These are phyloP conservation scores for Termitomyces sp. DNA, from an alignment of 768 basidiomycete species.

Conservation along the genomic window DNA sequence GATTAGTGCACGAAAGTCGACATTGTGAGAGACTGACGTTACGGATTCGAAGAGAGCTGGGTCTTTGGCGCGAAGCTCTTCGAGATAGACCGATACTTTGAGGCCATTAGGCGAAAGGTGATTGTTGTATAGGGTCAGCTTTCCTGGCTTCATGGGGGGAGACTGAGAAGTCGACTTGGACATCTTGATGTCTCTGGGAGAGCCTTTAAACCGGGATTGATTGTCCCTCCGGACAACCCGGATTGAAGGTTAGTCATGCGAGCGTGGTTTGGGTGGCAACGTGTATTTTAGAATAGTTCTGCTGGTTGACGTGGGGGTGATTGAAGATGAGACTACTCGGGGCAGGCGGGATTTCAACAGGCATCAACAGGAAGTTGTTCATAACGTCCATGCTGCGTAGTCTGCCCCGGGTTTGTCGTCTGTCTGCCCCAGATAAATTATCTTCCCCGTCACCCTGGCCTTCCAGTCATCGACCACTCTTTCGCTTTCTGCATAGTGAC, in stretches of 20 bases:
- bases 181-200: background rate
- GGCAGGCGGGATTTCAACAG: background rate
- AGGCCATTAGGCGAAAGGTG: constrained; percentile 19
- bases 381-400: constrained; percentile 9
- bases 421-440: constrained; percentile 5
- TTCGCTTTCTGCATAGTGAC: constrained; percentile 8
- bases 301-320: background rate
- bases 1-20: background rate
- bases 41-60: constrained; percentile 5
- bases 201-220: background rate
- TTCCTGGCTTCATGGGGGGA: constrained; percentile 1
- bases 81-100: constrained; percentile 16
- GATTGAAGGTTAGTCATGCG: background rate
- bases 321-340: background rate
- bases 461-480: background rate
- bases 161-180: background rate
- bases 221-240: background rate
- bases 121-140: constrained; percentile 14
- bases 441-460: background rate
- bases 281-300: background rate
- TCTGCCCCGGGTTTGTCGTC: constrained; percentile 10
- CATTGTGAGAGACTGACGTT: background rate
- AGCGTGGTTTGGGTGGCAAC: background rate
- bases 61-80: constrained; percentile 11
- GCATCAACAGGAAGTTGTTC: constrained; percentile 6